A percentile compares a stretch with the other conserved stretches of the same genome.
Conservation (phyloP, 1,139 yeast genomes). For the Geotrichum aggregatum region DNA sequence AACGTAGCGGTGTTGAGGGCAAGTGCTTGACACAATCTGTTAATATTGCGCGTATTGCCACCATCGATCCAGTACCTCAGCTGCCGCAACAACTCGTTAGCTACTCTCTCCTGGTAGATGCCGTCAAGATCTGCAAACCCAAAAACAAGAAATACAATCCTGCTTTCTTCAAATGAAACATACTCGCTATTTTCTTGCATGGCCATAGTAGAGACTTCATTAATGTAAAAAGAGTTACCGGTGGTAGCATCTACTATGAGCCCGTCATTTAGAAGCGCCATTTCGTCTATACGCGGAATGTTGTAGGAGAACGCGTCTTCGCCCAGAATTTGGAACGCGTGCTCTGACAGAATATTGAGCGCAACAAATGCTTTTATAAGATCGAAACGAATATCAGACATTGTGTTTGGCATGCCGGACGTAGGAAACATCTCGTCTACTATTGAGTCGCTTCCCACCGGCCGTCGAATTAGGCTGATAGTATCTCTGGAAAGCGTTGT, state of each 20-base stretch:
- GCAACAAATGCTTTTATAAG: constrained; percentile 54
- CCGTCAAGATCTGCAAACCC: constrained; percentile 33
- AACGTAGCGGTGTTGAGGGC: constrained; percentile 44
- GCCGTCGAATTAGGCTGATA: constrained; percentile 27
- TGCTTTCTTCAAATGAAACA: constrained; percentile 29
- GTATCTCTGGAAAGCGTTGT: constrained; percentile 30
- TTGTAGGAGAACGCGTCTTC: constrained; percentile 35
- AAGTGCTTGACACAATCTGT: constrained; percentile 49
- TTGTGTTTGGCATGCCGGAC: constrained; percentile 42
- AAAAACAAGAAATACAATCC: constrained; percentile 26
- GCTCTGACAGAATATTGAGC: constrained; percentile 42
- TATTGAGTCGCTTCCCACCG: constrained; percentile 21
- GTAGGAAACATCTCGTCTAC: constrained; percentile 45
- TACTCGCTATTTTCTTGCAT: constrained; percentile 31
- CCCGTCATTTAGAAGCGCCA: constrained; percentile 15
- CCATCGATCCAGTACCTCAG: constrained; percentile 26
- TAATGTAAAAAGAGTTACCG: constrained; percentile 5
- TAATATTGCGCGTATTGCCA: constrained; percentile 38
- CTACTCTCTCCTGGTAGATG: constrained; percentile 29
- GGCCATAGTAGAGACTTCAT: constrained; percentile 6
- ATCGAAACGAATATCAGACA: constrained; percentile 51
- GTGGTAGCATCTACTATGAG: constrained; percentile 13
- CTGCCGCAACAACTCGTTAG: constrained; percentile 26
- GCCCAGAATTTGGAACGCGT: constrained; percentile 46
- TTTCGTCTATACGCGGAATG: constrained; percentile 16